Conservation (phyloP, 208 protist genomes). For the Crithidia thermophila region DNA sequence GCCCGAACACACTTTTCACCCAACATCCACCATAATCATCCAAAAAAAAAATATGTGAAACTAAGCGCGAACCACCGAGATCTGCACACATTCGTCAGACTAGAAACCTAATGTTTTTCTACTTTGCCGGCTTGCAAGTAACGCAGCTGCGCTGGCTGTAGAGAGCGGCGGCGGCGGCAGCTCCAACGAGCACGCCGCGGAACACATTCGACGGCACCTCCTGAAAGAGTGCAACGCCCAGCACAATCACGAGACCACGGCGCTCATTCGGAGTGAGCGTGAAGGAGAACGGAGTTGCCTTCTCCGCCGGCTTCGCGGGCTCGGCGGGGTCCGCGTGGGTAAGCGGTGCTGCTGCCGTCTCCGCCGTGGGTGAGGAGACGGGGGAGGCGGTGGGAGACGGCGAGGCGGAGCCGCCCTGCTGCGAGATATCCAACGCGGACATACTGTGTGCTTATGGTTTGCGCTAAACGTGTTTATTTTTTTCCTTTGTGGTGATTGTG, state of each 20-base stretch:
- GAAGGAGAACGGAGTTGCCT: not conserved
- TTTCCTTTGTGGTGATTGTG: too few species aligned
- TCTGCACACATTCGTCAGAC: too few species aligned
- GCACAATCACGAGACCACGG: conserved; percentile 33
- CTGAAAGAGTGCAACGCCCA: conserved; percentile 39
- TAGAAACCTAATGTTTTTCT: too few species aligned
- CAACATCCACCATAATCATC: too few species aligned
- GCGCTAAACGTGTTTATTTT: too few species aligned
- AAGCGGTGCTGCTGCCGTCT: not conserved
- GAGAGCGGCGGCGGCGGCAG: conserved; percentile 7
- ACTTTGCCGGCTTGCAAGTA: too few species aligned
- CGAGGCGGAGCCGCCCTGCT: not conserved
- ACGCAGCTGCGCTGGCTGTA: conserved; percentile 7
- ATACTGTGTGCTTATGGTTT: not conserved
- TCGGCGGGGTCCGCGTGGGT: not conserved
- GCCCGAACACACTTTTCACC: too few species aligned
- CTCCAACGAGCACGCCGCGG: conserved; percentile 18
- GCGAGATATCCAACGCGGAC: conserved; percentile 4
- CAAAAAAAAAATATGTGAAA: too few species aligned
- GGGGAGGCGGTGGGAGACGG: not conserved
- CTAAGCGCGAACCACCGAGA: too few species aligned
- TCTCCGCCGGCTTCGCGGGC: not conserved
- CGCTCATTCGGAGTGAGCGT: conserved; percentile 24
- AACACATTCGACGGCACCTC: conserved; percentile 37
- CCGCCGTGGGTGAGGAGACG: not conserved